A percentile compares a stretch with the other conserved stretches of the same genome.
These are phyloP conservation scores for Teunomyces barrocoloradensis DNA, from an alignment of 805 yeast genomes.

Conservation along the genomic window DNA sequence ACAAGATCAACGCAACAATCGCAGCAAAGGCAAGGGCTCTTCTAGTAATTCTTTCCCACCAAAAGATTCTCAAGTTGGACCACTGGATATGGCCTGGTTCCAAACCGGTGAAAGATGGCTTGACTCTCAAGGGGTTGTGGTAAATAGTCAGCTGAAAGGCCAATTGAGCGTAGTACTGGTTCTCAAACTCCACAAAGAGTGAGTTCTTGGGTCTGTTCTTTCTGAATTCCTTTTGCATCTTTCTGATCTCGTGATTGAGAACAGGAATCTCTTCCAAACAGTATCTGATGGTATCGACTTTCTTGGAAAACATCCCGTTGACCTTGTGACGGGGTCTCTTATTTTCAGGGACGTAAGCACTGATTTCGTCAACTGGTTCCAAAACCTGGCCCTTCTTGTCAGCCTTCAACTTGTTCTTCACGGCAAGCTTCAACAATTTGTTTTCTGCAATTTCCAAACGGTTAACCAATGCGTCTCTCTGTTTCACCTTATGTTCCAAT, in stretches of 20 bases:
- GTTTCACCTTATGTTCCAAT: conserved; percentile 53
- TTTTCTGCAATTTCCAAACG: conserved; percentile 69
- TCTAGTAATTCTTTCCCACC: conserved; percentile 74
- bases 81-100: conserved; percentile 64
- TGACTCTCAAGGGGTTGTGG: conserved; percentile 63
- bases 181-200: conserved; percentile 73
- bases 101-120: conserved; percentile 60
- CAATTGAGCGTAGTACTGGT: conserved; percentile 71
- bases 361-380: conserved; percentile 47
- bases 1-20: conserved; percentile 52
- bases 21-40: conserved; percentile 49
- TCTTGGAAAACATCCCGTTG: conserved; percentile 47
- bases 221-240: conserved; percentile 50
- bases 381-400: conserved; percentile 60
- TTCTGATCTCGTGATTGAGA: conserved; percentile 54
- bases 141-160: conserved; percentile 64
- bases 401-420: conserved; percentile 60
- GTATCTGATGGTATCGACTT: conserved; percentile 61
- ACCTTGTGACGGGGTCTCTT: conserved; percentile 63
- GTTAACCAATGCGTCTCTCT: conserved; percentile 58
- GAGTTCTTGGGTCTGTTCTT: conserved; percentile 67
- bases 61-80: conserved; percentile 71
- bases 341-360: conserved; percentile 58
- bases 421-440: conserved; percentile 55
- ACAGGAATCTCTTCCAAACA: conserved; percentile 56